Evolutionary conservation across 2,329 filamentous ascomycete genomes (phyloP), one percentile per base, ranked within the genome.

Genomic region (Fusarium illudens): DNA sequence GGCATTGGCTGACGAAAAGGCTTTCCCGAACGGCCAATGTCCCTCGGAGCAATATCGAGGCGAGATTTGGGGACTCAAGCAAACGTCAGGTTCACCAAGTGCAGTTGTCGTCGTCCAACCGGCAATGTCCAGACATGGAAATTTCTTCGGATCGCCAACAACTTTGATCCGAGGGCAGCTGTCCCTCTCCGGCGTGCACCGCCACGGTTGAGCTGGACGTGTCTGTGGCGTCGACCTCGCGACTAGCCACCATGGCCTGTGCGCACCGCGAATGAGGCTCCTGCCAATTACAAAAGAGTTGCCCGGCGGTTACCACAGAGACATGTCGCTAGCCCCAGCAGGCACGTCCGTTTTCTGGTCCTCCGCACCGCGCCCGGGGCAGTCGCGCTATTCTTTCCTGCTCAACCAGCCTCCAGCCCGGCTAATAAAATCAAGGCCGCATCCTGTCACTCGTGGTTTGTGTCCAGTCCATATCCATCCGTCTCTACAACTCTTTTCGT

Each of bases 271-370:
- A 46, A 54, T 55, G 65, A 50, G 63, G 66, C 55, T 69, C 77
- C 22, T 71, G 22, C 32, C 20, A 17, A 39, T 13, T 7, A 8
- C 4, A 36, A 4, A 13, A 73, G 75, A 52, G 87, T 90, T 90
- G 86, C 85, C 72, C 77, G 70, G 84, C 77, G 75, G 85, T 87
- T 87, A 84, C 81, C 75, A 77, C 68, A 46, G 39, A 46, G 39
- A 46, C 39, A 27, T 87, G 83, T 86, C 86, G 37, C 29, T 30
- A 39, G 19, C 65, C 56, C 56, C 33, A 61, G 50, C 39, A 49
- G 63, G 66, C 70, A 71, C 70, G 68, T 71, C 69, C 63, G 64
- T 53, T 55, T 51, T 56, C 48, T 46, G 39, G 39, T 46, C 22
- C 39, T 46, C 39, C 39, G 39, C 39, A 22, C 39, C 39, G 39